Evolutionary conservation across 305 asterid genomes (phyloP), one percentile per base, ranked within the genome.

Genomic region (Fraxinus latifolia): DNA sequence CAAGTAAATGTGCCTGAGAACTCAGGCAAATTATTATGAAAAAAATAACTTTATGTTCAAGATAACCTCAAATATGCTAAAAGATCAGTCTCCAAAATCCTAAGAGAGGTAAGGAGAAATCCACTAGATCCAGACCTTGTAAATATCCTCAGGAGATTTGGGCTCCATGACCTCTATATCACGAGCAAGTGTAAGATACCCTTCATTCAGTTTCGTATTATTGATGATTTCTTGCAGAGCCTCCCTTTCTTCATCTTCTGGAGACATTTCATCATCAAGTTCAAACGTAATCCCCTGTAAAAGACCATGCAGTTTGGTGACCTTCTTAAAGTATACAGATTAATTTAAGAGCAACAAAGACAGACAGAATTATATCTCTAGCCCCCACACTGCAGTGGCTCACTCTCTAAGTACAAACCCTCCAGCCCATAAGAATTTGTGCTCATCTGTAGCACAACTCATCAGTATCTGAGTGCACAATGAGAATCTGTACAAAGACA

Each of bases 141-240:
- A 96, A 72, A 96, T 95, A 83, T 96, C 99, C 70, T 95, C 99
- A 3, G 98, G 99, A 82, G 97, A 92, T 89, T 93, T 96, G 76
- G 99, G 93, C 89, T 96, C 99, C 98, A 95, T 96, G 83, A 96
- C 99, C 88, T 95, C 99, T 74, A 96, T 93, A 89, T 96, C 99
- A 70, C 98, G 97, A 79, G 98, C 99, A 89, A 96, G 98, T 39
- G 98, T 90, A 83, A 96, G 98, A 89, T 88, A 96, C 47, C 99
- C 99, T 89, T 96, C 98, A 88, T 85, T 95, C 89, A 95, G 82
- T 89, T 93, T 94, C 23, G 91, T 34, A 85, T 93, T 96, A 86
- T 91, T 92, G 85, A 96, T 90, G 67, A 93, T 90, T 73, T 91
- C 97, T 86, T 95, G 97, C 82, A 96, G 84, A 62, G 87, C 91